Conservation (phyloP, 305 asterid genomes). For the Andrographis paniculata region DNA sequence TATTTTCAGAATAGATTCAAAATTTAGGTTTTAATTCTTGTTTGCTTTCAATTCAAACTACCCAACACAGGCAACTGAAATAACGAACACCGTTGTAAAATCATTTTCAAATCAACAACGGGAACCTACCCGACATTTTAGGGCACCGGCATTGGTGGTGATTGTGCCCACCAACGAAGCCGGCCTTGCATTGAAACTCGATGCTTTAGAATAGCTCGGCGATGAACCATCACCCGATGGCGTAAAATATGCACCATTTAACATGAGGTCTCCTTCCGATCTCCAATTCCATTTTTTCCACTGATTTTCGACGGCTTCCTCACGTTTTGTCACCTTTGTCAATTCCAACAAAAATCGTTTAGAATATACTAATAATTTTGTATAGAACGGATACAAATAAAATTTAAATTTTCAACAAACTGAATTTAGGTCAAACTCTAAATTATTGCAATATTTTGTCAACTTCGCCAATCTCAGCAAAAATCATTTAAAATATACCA, state of each 20-base stretch:
- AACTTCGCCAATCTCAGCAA: no score
- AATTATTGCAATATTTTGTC: no score
- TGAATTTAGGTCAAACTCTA: background rate
- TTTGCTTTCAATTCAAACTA: no score
- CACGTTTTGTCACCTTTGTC: conserved; percentile 59
- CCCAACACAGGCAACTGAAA: no score
- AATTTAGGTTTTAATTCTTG: no score
- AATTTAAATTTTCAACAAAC: background rate
- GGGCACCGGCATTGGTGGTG: conserved; percentile 40
- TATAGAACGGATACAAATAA: no score
- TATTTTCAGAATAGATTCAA: no score
- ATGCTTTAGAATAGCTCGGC: conserved; percentile 60
- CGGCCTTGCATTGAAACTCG: conserved; percentile 63
- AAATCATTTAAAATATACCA: no score
- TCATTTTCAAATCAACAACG: no score
- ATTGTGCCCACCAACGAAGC: conserved; percentile 43
- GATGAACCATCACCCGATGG: conserved; percentile 47
- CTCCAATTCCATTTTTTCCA: conserved; percentile 85
- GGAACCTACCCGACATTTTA: conserved; percentile 43
- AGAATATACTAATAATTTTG: background rate
- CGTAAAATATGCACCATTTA: conserved; percentile 62
- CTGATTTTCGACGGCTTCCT: conserved; percentile 47
- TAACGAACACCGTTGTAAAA: no score
- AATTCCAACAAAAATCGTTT: background rate
- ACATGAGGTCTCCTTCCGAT: conserved; percentile 66